Base-by-base conservation (phyloP, 2,329 filamentous ascomycete species). In the Curvularia sp. region DNA sequence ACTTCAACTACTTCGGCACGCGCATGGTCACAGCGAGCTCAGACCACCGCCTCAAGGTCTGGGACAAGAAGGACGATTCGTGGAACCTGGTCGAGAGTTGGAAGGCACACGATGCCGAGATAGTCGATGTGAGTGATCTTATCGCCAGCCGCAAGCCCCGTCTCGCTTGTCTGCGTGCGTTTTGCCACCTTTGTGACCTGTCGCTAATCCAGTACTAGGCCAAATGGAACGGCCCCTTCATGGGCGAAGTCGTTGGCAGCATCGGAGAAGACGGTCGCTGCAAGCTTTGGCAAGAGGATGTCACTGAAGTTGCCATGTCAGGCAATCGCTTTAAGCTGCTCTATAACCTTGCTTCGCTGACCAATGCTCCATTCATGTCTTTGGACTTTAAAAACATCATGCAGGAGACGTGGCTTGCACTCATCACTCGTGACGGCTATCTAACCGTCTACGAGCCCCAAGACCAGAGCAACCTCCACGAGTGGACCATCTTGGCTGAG, bases 201-300 rank as follows among this genome's bases (percentile, higher is more conserved):
- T 32, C 57, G 61, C 71, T 76, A 60, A 75, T 53, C 38, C 10
- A 7, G 46, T 45, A 18, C 48, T 72, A 94, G 91, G 88, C 96
- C 53, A 92, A 95, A 83, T 98, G 94, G 93, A 91, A 96, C 56
- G 92, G 93, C 1, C 91, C 93, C 0, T 94, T 91, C 63, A 88
- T 95, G 59, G 95, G 95, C 66, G 92, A 95, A 73, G 86, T 96
- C 69, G 82, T 98, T 67, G 93, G 89, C 55, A 96, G 91, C 53
- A 90, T 97, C 59, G 92, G 91, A 62, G 90, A 94, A 71, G 94
- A 97, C 70, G 92, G 94, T 71, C 89, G 89, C 76, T 92, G 96
- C 81, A 92, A 93, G 74, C 84, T 98, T 64, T 98, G 94, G 94
- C 89, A 91, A 60, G 94, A 97, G 79, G 92, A 97, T 77, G 88